A percentile compares a stretch with the other conserved stretches of the same genome.
Evolutionary conservation across 495 filamentous ascomycete genomes (phyloP).

Genomic region (Tetracladium setigerum): DNA sequence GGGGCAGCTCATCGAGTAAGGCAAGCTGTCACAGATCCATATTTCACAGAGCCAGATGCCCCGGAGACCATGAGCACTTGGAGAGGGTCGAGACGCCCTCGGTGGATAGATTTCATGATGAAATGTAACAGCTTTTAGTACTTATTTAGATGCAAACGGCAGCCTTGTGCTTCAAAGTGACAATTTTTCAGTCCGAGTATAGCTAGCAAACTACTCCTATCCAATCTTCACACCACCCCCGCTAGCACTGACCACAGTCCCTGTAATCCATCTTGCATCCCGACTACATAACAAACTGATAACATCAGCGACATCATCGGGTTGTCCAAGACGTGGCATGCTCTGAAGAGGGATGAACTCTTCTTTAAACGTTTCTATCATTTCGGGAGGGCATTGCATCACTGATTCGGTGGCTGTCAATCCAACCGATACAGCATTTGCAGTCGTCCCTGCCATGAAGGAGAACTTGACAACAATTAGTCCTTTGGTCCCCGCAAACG

Average conservation of each 20-base stretch:
- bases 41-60: too few relatives aligned
- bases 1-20: too few relatives aligned
- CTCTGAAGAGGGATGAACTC: slow-evolving; percentile 8
- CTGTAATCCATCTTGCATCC: slow-evolving; percentile 13
- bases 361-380: slow-evolving; percentile 2
- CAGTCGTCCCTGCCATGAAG: slow-evolving; percentile 10
- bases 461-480: slow-evolving; percentile 1
- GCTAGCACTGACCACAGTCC: slow-evolving; percentile 8
- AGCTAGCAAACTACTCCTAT: too few relatives aligned
- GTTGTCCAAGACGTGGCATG: slow-evolving; percentile 1
- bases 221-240: slow-evolving; percentile 11
- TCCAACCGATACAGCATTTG: slow-evolving; percentile 10
- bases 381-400: slow-evolving; percentile 6
- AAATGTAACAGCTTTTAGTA: too few relatives aligned
- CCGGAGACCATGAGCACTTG: too few relatives aligned
- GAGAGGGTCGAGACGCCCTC: too few relatives aligned
- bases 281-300: slow-evolving; percentile 5
- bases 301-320: slow-evolving; percentile 8
- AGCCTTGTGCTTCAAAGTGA: too few relatives aligned
- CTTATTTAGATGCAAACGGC: too few relatives aligned
- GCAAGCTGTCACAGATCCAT: too few relatives aligned
- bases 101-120: too few relatives aligned
- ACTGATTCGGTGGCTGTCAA: slow-evolving; percentile 7
- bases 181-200: too few relatives aligned
- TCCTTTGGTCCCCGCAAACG: too few relatives aligned